Conservation (phyloP, 116 monocot species). For the Zostera marina region DNA sequence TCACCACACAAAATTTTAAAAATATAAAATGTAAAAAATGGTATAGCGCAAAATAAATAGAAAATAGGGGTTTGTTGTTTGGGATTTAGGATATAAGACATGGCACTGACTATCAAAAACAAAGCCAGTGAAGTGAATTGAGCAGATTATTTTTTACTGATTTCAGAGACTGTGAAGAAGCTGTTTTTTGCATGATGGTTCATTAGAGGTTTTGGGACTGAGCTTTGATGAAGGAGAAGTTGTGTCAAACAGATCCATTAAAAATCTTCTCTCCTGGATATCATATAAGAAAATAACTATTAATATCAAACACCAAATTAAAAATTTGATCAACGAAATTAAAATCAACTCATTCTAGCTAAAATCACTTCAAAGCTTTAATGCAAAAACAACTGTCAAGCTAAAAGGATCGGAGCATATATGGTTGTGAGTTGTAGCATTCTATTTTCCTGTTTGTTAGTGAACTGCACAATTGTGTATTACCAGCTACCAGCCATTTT, state of each 20-base stretch:
- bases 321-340: background rate
- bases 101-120: slow-evolving; percentile 1
- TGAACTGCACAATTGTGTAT: background rate
- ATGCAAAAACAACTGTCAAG: background rate
- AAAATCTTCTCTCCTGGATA: slow-evolving; percentile 65
- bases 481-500: background rate
- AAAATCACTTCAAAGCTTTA: background rate
- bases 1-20: too few relatives aligned
- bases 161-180: slow-evolving; percentile 52
- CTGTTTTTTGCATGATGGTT: slow-evolving; percentile 67
- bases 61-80: background rate
- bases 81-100: too few relatives aligned
- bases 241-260: slow-evolving; percentile 35
- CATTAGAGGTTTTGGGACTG: slow-evolving; percentile 12
- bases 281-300: slow-evolving; percentile 3
- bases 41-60: background rate
- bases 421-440: background rate
- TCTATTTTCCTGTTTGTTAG: background rate
- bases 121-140: background rate
- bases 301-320: slow-evolving; percentile 1
- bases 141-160: too few relatives aligned
- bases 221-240: slow-evolving; percentile 29
- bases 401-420: background rate
- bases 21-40: background rate
- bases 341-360: background rate